Base-by-base conservation (phyloP, 75 land plant genomes). In the Sequoiadendron giganteum region DNA sequence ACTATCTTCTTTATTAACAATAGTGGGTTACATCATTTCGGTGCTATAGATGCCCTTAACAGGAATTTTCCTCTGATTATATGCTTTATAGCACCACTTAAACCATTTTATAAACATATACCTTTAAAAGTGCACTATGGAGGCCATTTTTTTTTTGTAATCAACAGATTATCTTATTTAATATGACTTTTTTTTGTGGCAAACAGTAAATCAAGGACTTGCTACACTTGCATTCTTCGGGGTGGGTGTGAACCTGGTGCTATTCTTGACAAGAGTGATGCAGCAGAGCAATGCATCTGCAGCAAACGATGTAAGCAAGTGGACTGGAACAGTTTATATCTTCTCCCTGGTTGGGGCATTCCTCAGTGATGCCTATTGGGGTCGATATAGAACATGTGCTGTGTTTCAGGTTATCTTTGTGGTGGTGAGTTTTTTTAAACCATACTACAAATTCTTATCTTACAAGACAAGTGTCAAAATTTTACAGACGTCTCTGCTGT, bases 301-400 rank as follows among this genome's bases (percentile, higher is more conserved):
- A 14, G 96, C 96, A 52, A 91, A 92, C 86, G 94, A 89, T 19
- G 92, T 93, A n/a, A 95, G 92, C 89, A 92, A 91, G 48, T 96
- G 97, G 96, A 87, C 93, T 73, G 97, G 96, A 34, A 92, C 97
- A 13, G 89, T 90, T 42, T 94, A 93, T 86, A 73, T 95, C 40
- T 93, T 93, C 85, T 94, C 97, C 11, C 90, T 96, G n/a, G 86
- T 96, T 1, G 97, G 97, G 76, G 96, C 96, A 13, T 96, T 95
- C 86, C 87, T 95, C 14, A 95, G 97, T 86, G 97, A 96, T 43
- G 90, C 96, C 13, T 96, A 95, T 88, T 90, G 92, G 85, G 97
- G 97, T 36, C 92, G 96, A 88, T 94, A 91, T 79, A 87, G 91
- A 90, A 94, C 97, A 42, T 94, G 97, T 89, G 92, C 94, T 70